Percentiles rank a stretch among this genome's conserved stretches.
phyloP scores from a whole-genome alignment of 139 green algal species.

The Chloropicon primus region DNA sequence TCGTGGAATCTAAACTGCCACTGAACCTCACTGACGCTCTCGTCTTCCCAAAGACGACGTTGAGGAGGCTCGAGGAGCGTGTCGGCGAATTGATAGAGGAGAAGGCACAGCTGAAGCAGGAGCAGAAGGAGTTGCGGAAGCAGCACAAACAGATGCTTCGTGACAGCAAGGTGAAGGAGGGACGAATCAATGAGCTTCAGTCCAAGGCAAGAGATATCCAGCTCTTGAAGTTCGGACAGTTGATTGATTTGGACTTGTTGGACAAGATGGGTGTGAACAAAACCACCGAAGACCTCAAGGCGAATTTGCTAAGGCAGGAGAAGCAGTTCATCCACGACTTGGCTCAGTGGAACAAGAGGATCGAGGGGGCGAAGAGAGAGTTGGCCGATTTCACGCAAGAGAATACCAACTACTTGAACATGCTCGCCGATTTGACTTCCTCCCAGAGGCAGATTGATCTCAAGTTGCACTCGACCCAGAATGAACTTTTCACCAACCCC shows the following conservation, averaged over 20 bases:
- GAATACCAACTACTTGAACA: slow-evolving; percentile 51
- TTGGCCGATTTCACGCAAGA: slow-evolving; percentile 37
- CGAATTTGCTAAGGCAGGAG: slow-evolving; percentile 34
- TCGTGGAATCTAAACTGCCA: slow-evolving; percentile 36
- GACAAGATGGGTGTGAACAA: slow-evolving; percentile 37
- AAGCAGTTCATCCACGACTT: slow-evolving; percentile 29
- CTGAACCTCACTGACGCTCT: slow-evolving; percentile 37
- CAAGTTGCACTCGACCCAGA: slow-evolving; percentile 28
- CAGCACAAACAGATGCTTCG: slow-evolving; percentile 41
- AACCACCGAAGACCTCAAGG: slow-evolving; percentile 40
- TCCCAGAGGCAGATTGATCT: slow-evolving; percentile 35
- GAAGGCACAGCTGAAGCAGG: slow-evolving; percentile 33
- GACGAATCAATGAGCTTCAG: slow-evolving; percentile 47
- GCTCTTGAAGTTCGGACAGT: slow-evolving; percentile 62
- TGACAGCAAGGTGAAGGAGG: slow-evolving; percentile 35
- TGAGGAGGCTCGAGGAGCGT: slow-evolving; percentile 35
- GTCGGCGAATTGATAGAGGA: slow-evolving; percentile 46
- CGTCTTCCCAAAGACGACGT: slow-evolving; percentile 44
- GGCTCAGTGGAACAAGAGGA: slow-evolving; percentile 33
- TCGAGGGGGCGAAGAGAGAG: slow-evolving; percentile 34
- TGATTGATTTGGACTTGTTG: slow-evolving; percentile 54
- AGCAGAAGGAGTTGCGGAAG: slow-evolving; percentile 41
- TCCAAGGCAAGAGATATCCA: slow-evolving; percentile 38
- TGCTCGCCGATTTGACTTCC: slow-evolving; percentile 33
- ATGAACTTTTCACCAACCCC: slow-evolving; percentile 28